Base-by-base conservation (phyloP, 2,329 filamentous ascomycete genomes). In the Beauveria medogensis region DNA sequence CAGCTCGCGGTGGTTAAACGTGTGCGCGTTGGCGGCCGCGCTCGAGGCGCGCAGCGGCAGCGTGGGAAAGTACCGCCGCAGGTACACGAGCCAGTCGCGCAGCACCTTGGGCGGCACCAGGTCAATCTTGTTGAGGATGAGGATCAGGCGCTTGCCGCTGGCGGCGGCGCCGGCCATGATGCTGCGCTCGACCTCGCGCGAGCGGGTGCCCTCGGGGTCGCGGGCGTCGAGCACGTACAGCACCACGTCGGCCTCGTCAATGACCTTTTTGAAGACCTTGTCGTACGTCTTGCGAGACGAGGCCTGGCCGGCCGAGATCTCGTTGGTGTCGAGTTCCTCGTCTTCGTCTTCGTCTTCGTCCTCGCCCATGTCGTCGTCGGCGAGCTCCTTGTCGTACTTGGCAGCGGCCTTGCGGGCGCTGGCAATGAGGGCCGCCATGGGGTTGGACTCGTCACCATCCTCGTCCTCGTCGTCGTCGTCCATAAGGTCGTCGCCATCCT, bases 51-150 rank as follows among this genome's bases (percentile, higher is more conserved):
- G 90, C 57, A 97, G 85, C 24, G 92, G 92, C 41, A 97, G 81
- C 7, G 92, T 96, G 34, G 92, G 92, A 80, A 97, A 96, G 73
- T 89, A 96, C 66, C 91, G 85, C 64, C 91, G 88, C 64, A 97
- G 83, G 74, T 96, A 86, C 62, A 83, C 75, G 66, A 97, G 85
- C 92, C 92, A 97, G 69, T 82, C 85, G 72, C 90, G 91, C 50
- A 97, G 84, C 14, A 93, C 89, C 52, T 86, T 81, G 24, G 90
- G 85, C 3, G 92, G 92, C 51, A 97, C 83, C 61, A 97, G 82
- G 73, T 97, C 92, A 72, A 96, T 92, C 83, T 97, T 97, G 86
- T 97, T 97, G 67, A 97, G 80, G 62, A 97, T 85, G 62, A 97
- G 85, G 63, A 97, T 96, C 62, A 97, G 81, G 57, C 92, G 84